These are phyloP conservation scores for Heteromeles arbutifolia DNA, from an alignment of 306 rosid genomes.

Conservation along the genomic window DNA sequence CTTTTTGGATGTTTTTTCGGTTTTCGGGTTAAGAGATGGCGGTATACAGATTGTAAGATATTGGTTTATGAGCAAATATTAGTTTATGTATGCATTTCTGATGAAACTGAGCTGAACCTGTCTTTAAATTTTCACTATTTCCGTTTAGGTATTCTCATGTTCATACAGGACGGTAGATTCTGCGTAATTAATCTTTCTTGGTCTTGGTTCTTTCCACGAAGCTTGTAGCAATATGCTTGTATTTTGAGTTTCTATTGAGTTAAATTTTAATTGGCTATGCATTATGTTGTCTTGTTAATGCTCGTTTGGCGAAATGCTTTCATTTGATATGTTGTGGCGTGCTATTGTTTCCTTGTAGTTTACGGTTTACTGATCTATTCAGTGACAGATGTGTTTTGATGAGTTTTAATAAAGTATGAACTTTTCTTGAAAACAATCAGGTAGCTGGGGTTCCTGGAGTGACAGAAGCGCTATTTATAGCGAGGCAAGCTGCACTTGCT, in stretches of 20 bases:
- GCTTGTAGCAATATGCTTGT: not conserved
- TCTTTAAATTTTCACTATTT: not conserved
- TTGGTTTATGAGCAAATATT: not conserved
- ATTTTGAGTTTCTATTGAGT: not conserved
- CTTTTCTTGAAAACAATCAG: slow-evolving; percentile 22
- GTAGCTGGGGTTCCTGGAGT: slow-evolving; percentile 98
- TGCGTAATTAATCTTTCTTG: not conserved
- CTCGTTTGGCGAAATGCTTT: not conserved
- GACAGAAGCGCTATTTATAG: slow-evolving; percentile 69
- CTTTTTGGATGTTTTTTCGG: not conserved
- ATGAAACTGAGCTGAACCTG: not conserved
- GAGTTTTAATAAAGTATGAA: not conserved
- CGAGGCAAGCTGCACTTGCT: slow-evolving; percentile 70
- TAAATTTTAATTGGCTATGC: not conserved
- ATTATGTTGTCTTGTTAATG: not conserved
- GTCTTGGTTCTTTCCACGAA: not conserved
- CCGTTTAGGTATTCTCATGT: no score
- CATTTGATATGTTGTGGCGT: not conserved
- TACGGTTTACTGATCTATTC: not conserved
- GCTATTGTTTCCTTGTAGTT: not conserved
- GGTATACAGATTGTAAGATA: not conserved
- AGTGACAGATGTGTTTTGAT: not conserved
- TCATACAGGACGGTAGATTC: not conserved
- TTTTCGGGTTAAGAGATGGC: not conserved
- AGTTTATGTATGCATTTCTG: not conserved